Evolutionary conservation across 352 stramenopile species (phyloP), one percentile per base, ranked within the genome.

Genomic region (Globisporangium perplexum): DNA sequence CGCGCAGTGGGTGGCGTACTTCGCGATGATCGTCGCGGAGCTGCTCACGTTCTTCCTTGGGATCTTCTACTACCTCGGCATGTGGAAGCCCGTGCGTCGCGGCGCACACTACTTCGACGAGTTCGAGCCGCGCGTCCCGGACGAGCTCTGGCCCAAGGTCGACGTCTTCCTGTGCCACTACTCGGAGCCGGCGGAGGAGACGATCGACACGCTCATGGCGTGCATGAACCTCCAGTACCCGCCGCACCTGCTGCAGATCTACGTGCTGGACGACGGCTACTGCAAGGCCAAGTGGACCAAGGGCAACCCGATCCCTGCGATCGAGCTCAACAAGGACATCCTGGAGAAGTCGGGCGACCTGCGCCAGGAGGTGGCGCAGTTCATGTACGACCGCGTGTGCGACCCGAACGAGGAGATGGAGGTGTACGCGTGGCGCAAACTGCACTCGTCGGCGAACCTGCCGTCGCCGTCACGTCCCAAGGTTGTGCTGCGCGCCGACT

Each of bases 221-320:
- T 91, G 78, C 65, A 89, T 93, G 72, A 91, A 86, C 64, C 50
- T 96, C 33, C 78, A 96, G 60, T 96, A 96, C 68, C 86, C 86
- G 20, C 83, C 82, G 0, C 83, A 96, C 57, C 62, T 94, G 22
- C 67, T 92, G 23, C 81, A 93, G 57, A 91, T 93, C 55, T 93
- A 88, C 59, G 68, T 95, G 42, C 62, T 91, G 50, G 83, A 96
- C 45, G 83, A 94, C 20, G 83, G 86, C 20, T 93, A 94, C 65
- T 94, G 83, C 67, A 72, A 60, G 45, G 69, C 76, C 41, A 93
- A 92, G 68, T 93, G 82, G 76, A 83, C 71, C 2, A 88, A 88
- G 64, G 79, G 81, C 6, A 90, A 86, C 60, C 72, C 81, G 0
- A 63, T 86, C 49, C 78, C 74, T 39, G 63, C 69, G 14, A 31